Evolutionary conservation across 2,329 filamentous ascomycete genomes (phyloP), one percentile per base, ranked within the genome.

Genomic region (Huntiella omanensis): DNA sequence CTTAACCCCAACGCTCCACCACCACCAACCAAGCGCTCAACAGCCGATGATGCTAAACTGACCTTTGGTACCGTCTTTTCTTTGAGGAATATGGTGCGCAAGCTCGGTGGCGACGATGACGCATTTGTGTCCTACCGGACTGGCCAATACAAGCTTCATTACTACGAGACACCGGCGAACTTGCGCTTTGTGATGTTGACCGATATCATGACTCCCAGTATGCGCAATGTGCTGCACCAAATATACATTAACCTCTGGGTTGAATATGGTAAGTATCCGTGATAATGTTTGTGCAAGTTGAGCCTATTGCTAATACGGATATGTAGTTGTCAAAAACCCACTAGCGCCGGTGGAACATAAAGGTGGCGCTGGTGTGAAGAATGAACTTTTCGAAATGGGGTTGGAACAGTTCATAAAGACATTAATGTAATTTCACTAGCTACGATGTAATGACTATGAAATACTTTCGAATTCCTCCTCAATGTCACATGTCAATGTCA

Each of bases 181-280:
- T 78, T 93, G 62, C 92, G 94, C 59, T 92, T 96, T 59, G 86
- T 95, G 58, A 84, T 98, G 79, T 70, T 96, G 58, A 96, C 91
- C 17, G 91, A 96, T 64, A 83, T 83, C 34, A 81, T 77, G 54
- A 83, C 84, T 49, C 74, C 82, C 54, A 95, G 86, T 62, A 88
- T 98, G 76, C 76, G 87, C 39, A 85, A 92, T 55, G 88, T 93
- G 16, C 65, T 98, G 57, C 87, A 98, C 60, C 91, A 98, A 70
- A 95, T 98, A 52, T 98, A 95, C 62, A 92, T 95, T 49, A 96
- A 93, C 60, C 73, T 96, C 17, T 98, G 91, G 66, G 88, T 98
- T 13, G 91, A 98, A 66, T 98, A 91, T 57, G 80, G 82, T 85
- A 62, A 49, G 70, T 64, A 10, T 16, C 35, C 11, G 13, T 13